Evolutionary conservation across 768 basidiomycete genomes (phyloP).

Genomic region (Pilatotrama ljubarskyi): DNA sequence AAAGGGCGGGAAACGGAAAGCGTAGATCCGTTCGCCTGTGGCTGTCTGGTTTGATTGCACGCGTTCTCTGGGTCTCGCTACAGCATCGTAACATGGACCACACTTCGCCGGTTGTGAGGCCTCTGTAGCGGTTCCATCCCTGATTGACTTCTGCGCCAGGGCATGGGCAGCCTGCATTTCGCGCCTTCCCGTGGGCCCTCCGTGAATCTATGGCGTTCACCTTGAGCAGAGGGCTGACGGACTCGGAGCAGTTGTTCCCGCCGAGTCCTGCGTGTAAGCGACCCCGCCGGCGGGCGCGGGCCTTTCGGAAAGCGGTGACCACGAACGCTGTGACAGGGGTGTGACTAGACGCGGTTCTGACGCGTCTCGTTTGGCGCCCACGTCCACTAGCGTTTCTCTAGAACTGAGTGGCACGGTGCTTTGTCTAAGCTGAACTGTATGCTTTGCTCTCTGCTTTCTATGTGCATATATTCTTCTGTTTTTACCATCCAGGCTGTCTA

Average conservation of each 20-base stretch:
- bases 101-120: no score
- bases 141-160: no score
- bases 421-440: neutral
- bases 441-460: slow-evolving; percentile 6
- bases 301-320: neutral
- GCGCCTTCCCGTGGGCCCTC: no score
- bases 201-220: no score
- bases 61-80: neutral
- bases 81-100: no score
- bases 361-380: slow-evolving; percentile 7
- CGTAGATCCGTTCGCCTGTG: slow-evolving; percentile 17
- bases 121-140: no score
- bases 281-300: no score
- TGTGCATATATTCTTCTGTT: neutral
- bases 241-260: no score
- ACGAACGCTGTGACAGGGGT: neutral
- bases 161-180: no score
- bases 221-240: no score
- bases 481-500: neutral
- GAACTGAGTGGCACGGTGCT: slow-evolving; percentile 10
- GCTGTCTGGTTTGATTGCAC: neutral
- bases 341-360: slow-evolving; percentile 13
- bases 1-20: slow-evolving; percentile 44
- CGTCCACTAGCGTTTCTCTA: no score
- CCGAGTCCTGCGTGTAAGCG: neutral